Conservation (phyloP, 2,329 filamentous ascomycete genomes). For the Aspergillus candidus region DNA sequence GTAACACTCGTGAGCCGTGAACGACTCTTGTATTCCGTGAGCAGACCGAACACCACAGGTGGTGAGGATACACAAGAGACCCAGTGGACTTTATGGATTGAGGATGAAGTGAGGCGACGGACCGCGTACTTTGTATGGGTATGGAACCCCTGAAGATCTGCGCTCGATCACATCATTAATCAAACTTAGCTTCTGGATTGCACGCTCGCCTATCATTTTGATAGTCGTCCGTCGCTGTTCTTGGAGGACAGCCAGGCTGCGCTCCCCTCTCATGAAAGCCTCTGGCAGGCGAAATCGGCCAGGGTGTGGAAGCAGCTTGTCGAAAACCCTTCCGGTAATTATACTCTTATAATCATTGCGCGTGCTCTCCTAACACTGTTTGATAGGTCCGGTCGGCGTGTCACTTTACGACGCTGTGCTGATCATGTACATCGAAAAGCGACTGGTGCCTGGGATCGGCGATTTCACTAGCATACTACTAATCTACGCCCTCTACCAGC, state of each 20-base stretch:
- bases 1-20: slow-evolving; percentile 18
- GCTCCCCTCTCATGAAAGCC: slow-evolving; percentile 36
- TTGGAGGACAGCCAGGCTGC: slow-evolving; percentile 37
- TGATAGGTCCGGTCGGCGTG: slow-evolving; percentile 19
- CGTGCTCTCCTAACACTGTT: neutral
- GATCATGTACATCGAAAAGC: slow-evolving; percentile 46
- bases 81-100: slow-evolving; percentile 34
- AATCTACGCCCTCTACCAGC: slow-evolving; percentile 47
- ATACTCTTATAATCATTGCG: neutral
- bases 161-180: slow-evolving; percentile 3
- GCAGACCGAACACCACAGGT: slow-evolving; percentile 4
- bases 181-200: slow-evolving; percentile 37
- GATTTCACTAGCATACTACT: slow-evolving; percentile 47
- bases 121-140: slow-evolving; percentile 42
- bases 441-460: slow-evolving; percentile 38
- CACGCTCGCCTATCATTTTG: slow-evolving; percentile 36
- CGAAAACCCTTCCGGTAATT: slow-evolving; percentile 19
- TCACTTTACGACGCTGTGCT: slow-evolving; percentile 41
- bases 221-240: slow-evolving; percentile 29
- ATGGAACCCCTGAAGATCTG: slow-evolving; percentile 11
- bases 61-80: slow-evolving; percentile 9
- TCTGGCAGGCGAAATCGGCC: slow-evolving; percentile 36
- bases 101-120: slow-evolving; percentile 33
- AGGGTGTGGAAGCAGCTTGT: slow-evolving; percentile 28
- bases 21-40: slow-evolving; percentile 16